Conservation (phyloP, 2,329 filamentous ascomycete species). For the Venturiaceae sp. region DNA sequence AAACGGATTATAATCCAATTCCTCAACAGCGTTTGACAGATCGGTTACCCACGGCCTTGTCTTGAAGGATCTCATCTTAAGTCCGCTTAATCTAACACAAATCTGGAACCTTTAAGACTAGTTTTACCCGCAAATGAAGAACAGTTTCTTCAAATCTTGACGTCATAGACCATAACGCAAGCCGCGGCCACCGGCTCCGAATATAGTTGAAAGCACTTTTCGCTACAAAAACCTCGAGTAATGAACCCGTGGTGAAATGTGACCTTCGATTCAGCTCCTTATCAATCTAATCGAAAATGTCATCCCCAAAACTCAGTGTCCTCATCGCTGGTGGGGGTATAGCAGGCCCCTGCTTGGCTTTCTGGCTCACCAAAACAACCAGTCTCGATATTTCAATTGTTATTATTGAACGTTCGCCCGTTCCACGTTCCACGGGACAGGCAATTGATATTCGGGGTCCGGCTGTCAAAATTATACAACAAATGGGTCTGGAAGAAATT, state of each 20-base stretch:
- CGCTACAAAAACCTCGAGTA: neutral
- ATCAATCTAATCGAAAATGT: neutral
- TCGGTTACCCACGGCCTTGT: too few species aligned
- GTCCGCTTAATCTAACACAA: too few species aligned
- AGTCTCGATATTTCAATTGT: slow-evolving; percentile 18
- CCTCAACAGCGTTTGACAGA: too few species aligned
- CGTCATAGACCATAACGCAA: neutral
- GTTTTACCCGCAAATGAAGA: too few species aligned
- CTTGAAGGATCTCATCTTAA: too few species aligned
- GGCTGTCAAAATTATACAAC: slow-evolving; percentile 39
- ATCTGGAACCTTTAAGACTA: too few species aligned
- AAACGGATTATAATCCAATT: too few species aligned
- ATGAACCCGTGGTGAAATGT: neutral
- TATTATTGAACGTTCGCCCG: slow-evolving; percentile 31
- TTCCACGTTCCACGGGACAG: slow-evolving; percentile 37
- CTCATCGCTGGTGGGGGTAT: slow-evolving; percentile 7
- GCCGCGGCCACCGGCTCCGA: neutral
- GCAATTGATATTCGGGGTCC: slow-evolving; percentile 46
- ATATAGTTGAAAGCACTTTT: neutral
- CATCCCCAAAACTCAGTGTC: neutral
- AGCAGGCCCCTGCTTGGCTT: slow-evolving; percentile 7
- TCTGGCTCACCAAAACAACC: neutral
- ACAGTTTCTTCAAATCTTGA: too few species aligned
- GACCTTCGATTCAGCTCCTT: neutral
- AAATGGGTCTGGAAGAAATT: slow-evolving; percentile 40